Base-by-base conservation (phyloP, 177 flowering plant species). In the Telopea speciosissima region DNA sequence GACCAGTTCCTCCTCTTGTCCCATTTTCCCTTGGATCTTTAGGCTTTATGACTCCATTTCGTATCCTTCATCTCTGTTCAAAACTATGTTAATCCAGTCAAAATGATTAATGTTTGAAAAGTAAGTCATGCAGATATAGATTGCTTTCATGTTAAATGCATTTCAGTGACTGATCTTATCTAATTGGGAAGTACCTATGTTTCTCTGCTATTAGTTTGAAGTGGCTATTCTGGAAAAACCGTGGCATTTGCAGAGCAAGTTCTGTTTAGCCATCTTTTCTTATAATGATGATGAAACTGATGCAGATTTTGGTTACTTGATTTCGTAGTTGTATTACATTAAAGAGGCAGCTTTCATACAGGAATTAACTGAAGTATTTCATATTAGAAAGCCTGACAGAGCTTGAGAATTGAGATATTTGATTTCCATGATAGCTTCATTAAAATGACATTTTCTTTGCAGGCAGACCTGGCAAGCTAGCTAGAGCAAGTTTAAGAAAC, bases 1-100 rank as follows among this genome's bases (percentile, higher is more conserved):
- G 99, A 24, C 95, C 99, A 36, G 96, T 96, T 78, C 99, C 99
- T 84, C 98, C 95, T 28, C 67, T 96, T 52, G 93, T 96, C n/a
- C 89, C 99, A 49, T 91, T 96, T 81, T 89, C 98, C 70, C 79
- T 96, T 28, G 98, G 99, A 61, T 93, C 99, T 58, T 83, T 96
- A 72, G 99, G 99, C 33, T 96, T 96, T 75, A 96, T 96, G 99
- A 96, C 99, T 19, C 93, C 96, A 62, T 96, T 90, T 63, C 82
- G 99, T 96, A 96, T 96, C 99, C 98, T 91, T 33, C 52, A 58
- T 58, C 61, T 16, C n/a, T 58, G 10, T 58, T 21, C 12, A 22
- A 36, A 44, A 9, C 42, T 10, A 65, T 65, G 24, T 0, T 10
- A 62, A 67, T 19, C 54, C 24, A 24, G 13, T 16, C 3, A 54